Base-by-base conservation (phyloP, 805 yeast genomes). In the Metschnikowia picachoensis region DNA sequence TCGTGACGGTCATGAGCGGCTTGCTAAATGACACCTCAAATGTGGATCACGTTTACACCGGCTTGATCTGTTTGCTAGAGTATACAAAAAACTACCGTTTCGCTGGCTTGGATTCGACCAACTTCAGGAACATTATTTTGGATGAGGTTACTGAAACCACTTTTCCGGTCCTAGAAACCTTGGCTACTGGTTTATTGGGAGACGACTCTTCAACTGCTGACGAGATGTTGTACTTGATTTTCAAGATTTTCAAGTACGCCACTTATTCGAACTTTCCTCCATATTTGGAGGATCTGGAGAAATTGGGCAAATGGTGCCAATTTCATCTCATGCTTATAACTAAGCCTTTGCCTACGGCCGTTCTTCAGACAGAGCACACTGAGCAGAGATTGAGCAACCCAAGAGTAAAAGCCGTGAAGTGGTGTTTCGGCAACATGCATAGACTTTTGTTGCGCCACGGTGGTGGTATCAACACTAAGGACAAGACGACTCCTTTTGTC, bases 391-490 rank as follows among this genome's bases (percentile, higher is more conserved):
- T 55, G n/a, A 39, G 55, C 16, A 71, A 77, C 55, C 83, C 74
- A 6, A 52, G 75, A 48, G 57, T 68, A 36, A 72, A 70, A 51
- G 60, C 74, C 11, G 67, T 70, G 33, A 72, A 72, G 54, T 72
- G 77, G 76, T 67, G 74, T 46, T 72, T 69, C 52, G 76, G 68
- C 15, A 72, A 72, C 47, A 59, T 72, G 39, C 68, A 70, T 43
- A 57, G 75, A 49, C 57, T 72, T 20, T 64, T 72, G 44, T 61
- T 62, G 50, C 70, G 73, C 49, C 75, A 71, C 48, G 76, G 76
- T 30, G 76, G 76, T 39, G 76, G 76, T 3, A 48, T 60, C 32
- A 57, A 64, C 29, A 70, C 74, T 25, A 64, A 60, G 33, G 60
- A 68, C 36, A 60, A 60, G 39, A 57, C 57, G 8, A 38, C 49